These are phyloP conservation scores for Colletotrichum cordylinicola DNA, from an alignment of 2,329 filamentous ascomycete genomes.

Conservation along the genomic window DNA sequence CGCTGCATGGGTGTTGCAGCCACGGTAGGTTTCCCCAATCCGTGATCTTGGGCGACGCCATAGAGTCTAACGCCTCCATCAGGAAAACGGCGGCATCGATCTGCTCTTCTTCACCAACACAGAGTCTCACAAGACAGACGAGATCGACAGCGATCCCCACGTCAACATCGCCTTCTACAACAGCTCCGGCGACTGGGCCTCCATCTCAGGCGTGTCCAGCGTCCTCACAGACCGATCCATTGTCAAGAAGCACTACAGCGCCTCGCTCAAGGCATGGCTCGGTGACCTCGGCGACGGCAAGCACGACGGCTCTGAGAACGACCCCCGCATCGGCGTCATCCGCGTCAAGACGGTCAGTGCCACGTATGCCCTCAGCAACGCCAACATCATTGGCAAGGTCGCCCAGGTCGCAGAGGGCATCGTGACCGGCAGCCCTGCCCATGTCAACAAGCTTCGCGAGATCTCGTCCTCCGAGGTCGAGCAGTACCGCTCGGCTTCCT, in stretches of 20 bases:
- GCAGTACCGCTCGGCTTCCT: slow-evolving; percentile 54
- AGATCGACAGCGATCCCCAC: slow-evolving; percentile 73
- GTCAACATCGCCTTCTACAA: slow-evolving; percentile 86
- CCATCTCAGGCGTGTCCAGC: slow-evolving; percentile 74
- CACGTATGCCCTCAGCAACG: slow-evolving; percentile 72
- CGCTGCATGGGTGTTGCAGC: slow-evolving; percentile 86
- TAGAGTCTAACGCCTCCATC: background rate
- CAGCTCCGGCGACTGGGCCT: slow-evolving; percentile 82
- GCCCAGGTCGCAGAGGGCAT: slow-evolving; percentile 79
- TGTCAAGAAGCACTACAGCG: slow-evolving; percentile 78
- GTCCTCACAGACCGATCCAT: slow-evolving; percentile 73
- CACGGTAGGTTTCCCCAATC: slow-evolving; percentile 58
- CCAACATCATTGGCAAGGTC: slow-evolving; percentile 67
- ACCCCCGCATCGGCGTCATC: slow-evolving; percentile 84
- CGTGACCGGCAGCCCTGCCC: slow-evolving; percentile 73
- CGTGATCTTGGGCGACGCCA: rapidly evolving
- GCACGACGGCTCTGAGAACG: slow-evolving; percentile 82
- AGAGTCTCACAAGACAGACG: slow-evolving; percentile 86
- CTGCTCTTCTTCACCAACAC: slow-evolving; percentile 93
- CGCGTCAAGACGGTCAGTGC: slow-evolving; percentile 75
- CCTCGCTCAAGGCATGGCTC: slow-evolving; percentile 80
- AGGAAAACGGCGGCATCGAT: slow-evolving; percentile 82
- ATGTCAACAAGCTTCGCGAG: slow-evolving; percentile 79
- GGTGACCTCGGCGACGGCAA: slow-evolving; percentile 84
- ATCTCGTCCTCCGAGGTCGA: slow-evolving; percentile 70